Conservation (phyloP, 352 stramenopile species). For the Phytophthora boehmeriae region DNA sequence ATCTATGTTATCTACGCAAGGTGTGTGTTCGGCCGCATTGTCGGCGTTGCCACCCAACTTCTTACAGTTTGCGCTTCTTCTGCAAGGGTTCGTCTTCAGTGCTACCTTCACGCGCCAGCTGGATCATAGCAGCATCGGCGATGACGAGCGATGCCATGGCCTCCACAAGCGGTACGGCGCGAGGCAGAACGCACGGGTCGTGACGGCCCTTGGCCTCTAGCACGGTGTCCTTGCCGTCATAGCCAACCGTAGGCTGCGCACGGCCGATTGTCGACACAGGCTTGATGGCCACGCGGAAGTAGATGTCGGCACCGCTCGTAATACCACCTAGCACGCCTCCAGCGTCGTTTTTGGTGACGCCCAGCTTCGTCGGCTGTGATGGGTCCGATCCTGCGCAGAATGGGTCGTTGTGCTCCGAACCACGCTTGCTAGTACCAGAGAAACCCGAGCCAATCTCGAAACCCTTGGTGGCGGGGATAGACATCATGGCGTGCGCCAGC, state of each 20-base stretch:
- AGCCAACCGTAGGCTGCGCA: conserved; percentile 93
- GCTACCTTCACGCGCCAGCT: conserved; percentile 89
- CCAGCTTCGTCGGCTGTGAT: conserved; percentile 58
- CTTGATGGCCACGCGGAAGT: conserved; percentile 99
- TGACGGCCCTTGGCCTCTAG: conserved; percentile 97
- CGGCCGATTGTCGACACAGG: conserved; percentile 98
- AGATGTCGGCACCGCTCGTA: conserved; percentile 98
- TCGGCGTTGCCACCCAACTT: neutral
- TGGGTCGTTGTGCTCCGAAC: conserved; percentile 98
- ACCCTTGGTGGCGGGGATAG: conserved; percentile 98
- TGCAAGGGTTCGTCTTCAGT: conserved; percentile 52
- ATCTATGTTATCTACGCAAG: conserved; percentile 29
- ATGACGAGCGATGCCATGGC: conserved; percentile 97
- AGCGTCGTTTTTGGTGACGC: conserved; percentile 87
- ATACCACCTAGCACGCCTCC: conserved; percentile 98
- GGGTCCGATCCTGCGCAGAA: conserved; percentile 82
- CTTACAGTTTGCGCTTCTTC: conserved; percentile 74
- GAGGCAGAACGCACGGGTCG: conserved; percentile 98
- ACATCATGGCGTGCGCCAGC: conserved; percentile 98
- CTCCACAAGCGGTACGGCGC: conserved; percentile 97
- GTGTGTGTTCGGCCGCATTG: neutral
- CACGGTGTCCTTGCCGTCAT: conserved; percentile 95
- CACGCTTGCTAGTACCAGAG: conserved; percentile 94
- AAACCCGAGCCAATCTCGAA: conserved; percentile 98
- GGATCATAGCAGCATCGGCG: conserved; percentile 96